Base-by-base conservation (phyloP, 257 asterid genomes). In the Henckelia pumila region DNA sequence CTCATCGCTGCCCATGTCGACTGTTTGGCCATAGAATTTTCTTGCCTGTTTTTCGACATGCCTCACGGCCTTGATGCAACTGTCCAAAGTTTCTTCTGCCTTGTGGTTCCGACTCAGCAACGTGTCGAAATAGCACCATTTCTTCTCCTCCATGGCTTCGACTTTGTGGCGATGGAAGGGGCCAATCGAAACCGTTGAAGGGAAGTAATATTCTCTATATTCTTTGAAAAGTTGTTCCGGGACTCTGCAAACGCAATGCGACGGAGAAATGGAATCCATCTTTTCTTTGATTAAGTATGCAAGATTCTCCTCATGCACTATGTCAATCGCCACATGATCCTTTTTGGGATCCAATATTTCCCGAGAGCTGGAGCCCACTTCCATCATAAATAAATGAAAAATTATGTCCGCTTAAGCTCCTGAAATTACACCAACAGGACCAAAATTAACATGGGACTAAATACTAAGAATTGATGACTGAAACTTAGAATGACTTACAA, bases 71-170 rank as follows among this genome's bases (percentile, higher is more conserved):
- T 32, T 68, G 58, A 86, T 70, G 78, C 88, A 81, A 16, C 30
- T 68, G 63, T 71, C 71, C 0, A 86, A 75, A n/a, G 59, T 76
- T 26, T 32, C 55, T 19, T 79, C 86, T 10, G 78, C 8, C 20
- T 81, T 35, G 6, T 78, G 81, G 28, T 74, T 60, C 56, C 89
- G 82, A 40, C 58, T 53, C 22, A 86, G 44, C 1, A 83, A 53
- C 0, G 83, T 29, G 74, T 81, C 69, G 53, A 86, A 73, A 49
- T 85, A 86, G 10, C 71, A 71, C 89, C 88, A 86, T 56, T 86
- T 86, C 0, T 70, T 67, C 49, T 69, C 79, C 56, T 80, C 81
- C 77, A 57, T 69, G 59, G 3, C 57, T 59, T 64, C 75, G 32
- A 79, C 47, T 21, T 35, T 62, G 29, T 66, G 78, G 19, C 73